These are phyloP conservation scores for Hirsutella thompsonii DNA, from an alignment of 2,329 filamentous ascomycete species.

Conservation along the genomic window DNA sequence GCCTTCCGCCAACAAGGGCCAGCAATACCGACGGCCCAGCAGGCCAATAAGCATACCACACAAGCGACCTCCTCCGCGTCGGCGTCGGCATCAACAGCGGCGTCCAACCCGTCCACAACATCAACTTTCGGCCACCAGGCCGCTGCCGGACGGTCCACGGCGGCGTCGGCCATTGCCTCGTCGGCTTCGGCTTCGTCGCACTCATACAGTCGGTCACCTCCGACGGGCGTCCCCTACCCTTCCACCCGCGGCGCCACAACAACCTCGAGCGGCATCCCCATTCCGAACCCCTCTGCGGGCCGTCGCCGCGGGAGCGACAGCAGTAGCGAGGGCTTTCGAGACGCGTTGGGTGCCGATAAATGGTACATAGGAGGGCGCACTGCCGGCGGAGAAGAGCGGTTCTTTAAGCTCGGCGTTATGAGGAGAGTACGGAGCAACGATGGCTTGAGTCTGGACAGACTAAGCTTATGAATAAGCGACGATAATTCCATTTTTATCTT, in stretches of 20 bases:
- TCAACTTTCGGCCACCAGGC: conserved; percentile 9
- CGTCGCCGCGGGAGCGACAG: conserved; percentile 60
- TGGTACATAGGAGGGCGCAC: conserved; percentile 74
- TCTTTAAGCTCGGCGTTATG: conserved; percentile 70
- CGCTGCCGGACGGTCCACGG: conserved; percentile 9
- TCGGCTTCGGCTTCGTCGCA: conserved; percentile 6
- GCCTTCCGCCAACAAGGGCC: conserved; percentile 37
- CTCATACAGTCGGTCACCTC: conserved; percentile 13
- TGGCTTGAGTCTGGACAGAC: conserved; percentile 58
- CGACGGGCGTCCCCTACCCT: conserved; percentile 16
- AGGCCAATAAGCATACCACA: conserved; percentile 21
- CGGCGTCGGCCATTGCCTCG: conserved; percentile 6
- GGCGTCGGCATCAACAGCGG: not conserved
- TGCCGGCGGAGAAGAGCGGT: conserved; percentile 64
- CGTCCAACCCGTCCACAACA: conserved; percentile 11
- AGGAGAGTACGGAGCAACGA: conserved; percentile 61
- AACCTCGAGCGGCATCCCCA: conserved; percentile 14
- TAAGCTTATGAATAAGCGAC: conserved; percentile 45
- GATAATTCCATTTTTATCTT: not conserved
- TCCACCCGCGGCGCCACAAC: conserved; percentile 11
- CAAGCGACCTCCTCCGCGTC: conserved; percentile 10
- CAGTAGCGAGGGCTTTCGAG: conserved; percentile 62
- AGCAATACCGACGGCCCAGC: conserved; percentile 19
- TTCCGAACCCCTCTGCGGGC: conserved; percentile 25
- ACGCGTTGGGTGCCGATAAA: conserved; percentile 59